Evolutionary conservation across 1,284 basidiomycete genomes (phyloP).

Genomic region (Rhodofomes roseus): DNA sequence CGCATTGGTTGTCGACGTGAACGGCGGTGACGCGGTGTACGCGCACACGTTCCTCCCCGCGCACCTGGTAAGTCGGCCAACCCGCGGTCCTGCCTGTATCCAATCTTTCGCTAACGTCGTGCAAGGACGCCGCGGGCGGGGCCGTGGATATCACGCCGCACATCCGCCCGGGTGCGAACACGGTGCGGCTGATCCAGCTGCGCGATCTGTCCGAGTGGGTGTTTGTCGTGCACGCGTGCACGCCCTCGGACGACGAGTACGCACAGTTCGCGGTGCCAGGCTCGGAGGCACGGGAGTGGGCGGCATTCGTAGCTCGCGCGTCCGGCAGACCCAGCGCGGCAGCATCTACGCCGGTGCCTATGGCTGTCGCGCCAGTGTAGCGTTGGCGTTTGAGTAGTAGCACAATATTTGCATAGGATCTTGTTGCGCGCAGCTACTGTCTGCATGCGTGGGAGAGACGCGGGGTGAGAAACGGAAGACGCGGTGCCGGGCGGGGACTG

Average conservation of each 20-base stretch:
- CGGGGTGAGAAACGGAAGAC: neutral
- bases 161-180: conserved; percentile 39
- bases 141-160: conserved; percentile 37
- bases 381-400: neutral
- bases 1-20: conserved; percentile 42
- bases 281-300: conserved; percentile 1
- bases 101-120: neutral
- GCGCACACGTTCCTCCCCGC: conserved; percentile 28
- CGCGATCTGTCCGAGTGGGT: conserved; percentile 34
- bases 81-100: neutral
- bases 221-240: conserved; percentile 37
- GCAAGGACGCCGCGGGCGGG: conserved; percentile 19
- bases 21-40: conserved; percentile 30
- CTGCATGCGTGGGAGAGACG: no score
- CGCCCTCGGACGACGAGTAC: conserved; percentile 11
- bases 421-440: no score
- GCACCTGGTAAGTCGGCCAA: conserved; percentile 36
- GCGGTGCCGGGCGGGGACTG: neutral
- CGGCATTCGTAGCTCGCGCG: neutral
- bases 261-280: neutral
- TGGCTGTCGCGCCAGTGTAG: neutral
- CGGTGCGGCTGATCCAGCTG: conserved; percentile 43
- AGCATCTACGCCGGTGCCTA: neutral
- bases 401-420: no score
- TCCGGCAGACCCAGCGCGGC: neutral